A percentile compares a stretch with the other conserved stretches of the same genome.
Evolutionary conservation across 2,329 filamentous ascomycete species (phyloP).

Genomic region (Akanthomyces uredinophilus): DNA sequence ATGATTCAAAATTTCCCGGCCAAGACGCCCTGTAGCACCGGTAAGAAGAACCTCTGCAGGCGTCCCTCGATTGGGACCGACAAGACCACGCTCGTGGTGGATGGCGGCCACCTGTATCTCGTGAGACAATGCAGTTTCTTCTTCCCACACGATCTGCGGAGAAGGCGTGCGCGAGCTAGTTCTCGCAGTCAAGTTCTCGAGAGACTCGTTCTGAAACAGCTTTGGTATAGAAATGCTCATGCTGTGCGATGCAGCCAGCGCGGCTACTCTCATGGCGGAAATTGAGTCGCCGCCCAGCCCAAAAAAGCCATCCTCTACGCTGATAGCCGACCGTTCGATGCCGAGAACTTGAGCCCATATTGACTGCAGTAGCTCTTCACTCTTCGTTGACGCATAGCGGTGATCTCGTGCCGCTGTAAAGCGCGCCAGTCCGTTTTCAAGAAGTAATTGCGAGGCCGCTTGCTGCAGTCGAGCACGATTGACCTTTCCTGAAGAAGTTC

Average conservation of each 20-base stretch:
- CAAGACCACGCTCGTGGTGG: too few species aligned
- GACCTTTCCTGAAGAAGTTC: not conserved
- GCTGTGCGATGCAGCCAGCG: not conserved
- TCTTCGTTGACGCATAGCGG: not conserved
- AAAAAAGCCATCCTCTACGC: not conserved
- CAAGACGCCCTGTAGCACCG: not conserved
- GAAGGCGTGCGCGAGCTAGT: not conserved
- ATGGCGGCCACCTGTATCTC: not conserved
- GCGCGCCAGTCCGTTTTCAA: not conserved
- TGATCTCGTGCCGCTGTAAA: not conserved
- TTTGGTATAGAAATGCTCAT: not conserved
- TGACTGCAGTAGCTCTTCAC: not conserved
- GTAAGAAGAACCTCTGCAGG: not conserved
- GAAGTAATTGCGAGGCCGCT: not conserved
- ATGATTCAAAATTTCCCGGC: not conserved
- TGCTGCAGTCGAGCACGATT: not conserved
- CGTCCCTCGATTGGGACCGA: too few species aligned
- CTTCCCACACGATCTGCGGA: not conserved
- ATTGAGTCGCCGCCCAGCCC: conserved; percentile 35
- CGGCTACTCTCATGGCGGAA: conserved; percentile 40
- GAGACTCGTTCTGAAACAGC: not conserved
- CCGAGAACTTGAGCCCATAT: not conserved
- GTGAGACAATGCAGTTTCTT: not conserved
- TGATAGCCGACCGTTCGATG: conserved; percentile 13
- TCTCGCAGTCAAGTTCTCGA: not conserved